Evolutionary conservation across 176 grass and related monocot genomes (phyloP), one percentile per base, ranked within the genome.

Genomic region (Themeda triandra): DNA sequence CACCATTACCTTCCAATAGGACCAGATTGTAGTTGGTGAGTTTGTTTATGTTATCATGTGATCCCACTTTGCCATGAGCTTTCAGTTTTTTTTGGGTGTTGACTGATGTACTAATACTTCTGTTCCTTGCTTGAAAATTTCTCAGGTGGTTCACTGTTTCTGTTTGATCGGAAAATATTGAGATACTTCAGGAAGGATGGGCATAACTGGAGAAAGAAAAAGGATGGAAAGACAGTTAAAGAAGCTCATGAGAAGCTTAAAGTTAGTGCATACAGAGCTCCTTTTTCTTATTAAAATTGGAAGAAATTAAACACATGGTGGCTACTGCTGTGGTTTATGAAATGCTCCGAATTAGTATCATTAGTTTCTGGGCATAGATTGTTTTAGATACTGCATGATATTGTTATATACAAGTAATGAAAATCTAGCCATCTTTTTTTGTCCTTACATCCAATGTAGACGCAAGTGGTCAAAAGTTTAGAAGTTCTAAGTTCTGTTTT

Each of bases 211-310:
- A 96, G 89, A 69, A 93, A 96, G 87, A 96, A 93, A 74, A 93
- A 93, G 74, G 94, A 96, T 73, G 94, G 91, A 76, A 96, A 91
- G 63, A 96, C 94, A 69, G 87, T 96, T 42, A 96, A 93, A 75
- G 94, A 96, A 93, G 94, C 94, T 69, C 94, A 96, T 66, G 94
- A 96, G 82, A 96, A 92, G 81, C 84, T 96, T 15, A 96, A 96
- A 91, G 89, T 88, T 13, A 86, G 80, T 73, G 74, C 28, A 48
- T 53, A n/a, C 42, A 54, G 24, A 56, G 25, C 21, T 62, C 10
- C 27, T 87, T 75, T 77, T 49, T 7, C 6, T 27, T 36, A 48
- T 69, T 46, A 11, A 24, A 86, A 0, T 44, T 56, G 36, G 31
- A 73, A 33, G 25, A 58, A 36, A 42, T 44, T 30, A 39, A 31